Evolutionary conservation across 2,329 filamentous ascomycete species (phyloP), one percentile per base, ranked within the genome.

Genomic region (Fusarium sp.): DNA sequence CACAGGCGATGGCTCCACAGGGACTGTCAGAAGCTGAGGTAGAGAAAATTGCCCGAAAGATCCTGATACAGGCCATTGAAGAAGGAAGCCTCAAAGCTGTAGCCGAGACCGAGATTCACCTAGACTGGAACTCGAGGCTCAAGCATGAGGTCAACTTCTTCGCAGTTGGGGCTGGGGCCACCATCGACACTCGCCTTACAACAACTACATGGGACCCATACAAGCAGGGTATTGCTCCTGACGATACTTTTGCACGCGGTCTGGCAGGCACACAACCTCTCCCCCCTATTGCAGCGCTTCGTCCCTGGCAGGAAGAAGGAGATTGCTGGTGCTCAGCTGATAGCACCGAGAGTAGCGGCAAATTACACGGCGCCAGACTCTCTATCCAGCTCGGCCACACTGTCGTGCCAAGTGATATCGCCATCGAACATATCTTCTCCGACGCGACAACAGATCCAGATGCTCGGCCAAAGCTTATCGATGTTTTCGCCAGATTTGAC

Each of bases 291-390:
- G 77, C 83, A 1, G 93, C 91, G 1, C 82, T 97, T 4, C 49
- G 57, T 3, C 79, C 82, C 5, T 97, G 94, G 93, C 82, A 89
- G 11, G 92, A 97, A 47, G 85, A 90, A 33, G 92, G 91, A 20
- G 92, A 98, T 64, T 96, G 93, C 78, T 98, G 93, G 91, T 98
- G 95, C 77, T 89, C 90, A 6, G 84, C 82, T 0, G 75, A 73
- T 5, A 79, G 80, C 1, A 67, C 74, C 13, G 79, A 83, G 47
- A 76, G 76, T 15, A 79, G 80, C 17, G 78, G 78, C 13, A 74
- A 76, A 17, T 82, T 83, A 10, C 83, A 85, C 47, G 87, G 88
- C 36, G 87, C 89, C 3, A 86, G 88, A 52, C 80, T 98, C 17
- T 87, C 86, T 11, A 86, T 96, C 18, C 78, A 87, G 39, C 83